Evolutionary conservation across 768 basidiomycete genomes (phyloP).

Genomic region (Suillus decipiens): DNA sequence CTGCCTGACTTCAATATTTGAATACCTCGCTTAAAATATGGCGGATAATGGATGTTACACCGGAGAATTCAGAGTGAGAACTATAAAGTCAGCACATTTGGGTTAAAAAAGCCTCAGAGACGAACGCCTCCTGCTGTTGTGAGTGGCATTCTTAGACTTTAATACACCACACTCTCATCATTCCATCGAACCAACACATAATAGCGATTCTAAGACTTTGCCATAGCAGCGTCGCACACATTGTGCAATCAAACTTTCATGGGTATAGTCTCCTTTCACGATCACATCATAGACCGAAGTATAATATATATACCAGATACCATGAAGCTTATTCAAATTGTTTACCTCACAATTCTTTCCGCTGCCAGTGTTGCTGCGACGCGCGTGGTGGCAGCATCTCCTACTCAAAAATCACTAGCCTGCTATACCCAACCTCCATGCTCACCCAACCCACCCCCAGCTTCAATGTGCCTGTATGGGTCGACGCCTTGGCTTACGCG

Average conservation of each 20-base stretch:
- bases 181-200: background rate
- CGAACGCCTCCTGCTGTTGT: background rate
- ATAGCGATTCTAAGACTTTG: background rate
- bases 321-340: background rate
- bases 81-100: too few species aligned
- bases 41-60: too few species aligned
- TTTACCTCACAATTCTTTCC: conserved; percentile 20
- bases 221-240: background rate
- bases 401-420: too few species aligned
- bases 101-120: background rate
- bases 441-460: too few species aligned
- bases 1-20: too few species aligned
- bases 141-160: background rate
- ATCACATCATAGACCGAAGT: background rate
- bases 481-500: too few species aligned
- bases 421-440: too few species aligned
- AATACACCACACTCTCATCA: background rate
- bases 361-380: conserved; percentile 21
- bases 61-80: too few species aligned
- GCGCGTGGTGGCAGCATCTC: background rate
- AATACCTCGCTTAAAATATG: too few species aligned
- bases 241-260: background rate
- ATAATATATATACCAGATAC: background rate
- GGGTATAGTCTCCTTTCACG: background rate
- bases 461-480: too few species aligned